Conservation (phyloP, 2,329 filamentous ascomycete species). For the Epicoccum nigrum region DNA sequence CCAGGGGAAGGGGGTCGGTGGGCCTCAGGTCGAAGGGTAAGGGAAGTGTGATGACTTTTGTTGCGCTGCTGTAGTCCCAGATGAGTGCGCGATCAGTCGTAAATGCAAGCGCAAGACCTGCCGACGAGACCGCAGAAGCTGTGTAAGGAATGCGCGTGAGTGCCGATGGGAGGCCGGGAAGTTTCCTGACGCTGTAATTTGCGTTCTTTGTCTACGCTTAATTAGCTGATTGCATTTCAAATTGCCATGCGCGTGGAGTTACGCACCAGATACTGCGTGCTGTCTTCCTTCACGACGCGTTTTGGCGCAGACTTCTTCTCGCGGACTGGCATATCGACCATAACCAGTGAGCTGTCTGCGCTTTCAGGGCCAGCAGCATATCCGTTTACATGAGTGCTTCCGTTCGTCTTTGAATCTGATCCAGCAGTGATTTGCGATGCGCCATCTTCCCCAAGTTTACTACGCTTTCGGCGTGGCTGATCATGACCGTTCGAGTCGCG, state of each 20-base stretch:
- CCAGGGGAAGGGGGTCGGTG: constrained; percentile 77
- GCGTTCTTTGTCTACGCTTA: constrained; percentile 74
- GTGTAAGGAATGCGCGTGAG: constrained; percentile 66
- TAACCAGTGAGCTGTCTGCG: constrained; percentile 36
- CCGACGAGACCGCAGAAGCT: constrained; percentile 60
- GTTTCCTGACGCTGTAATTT: constrained; percentile 83
- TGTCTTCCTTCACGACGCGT: constrained; percentile 68
- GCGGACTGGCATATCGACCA: constrained; percentile 49
- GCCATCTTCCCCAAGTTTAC: constrained; percentile 54
- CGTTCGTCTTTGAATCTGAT: constrained; percentile 43
- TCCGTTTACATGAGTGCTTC: constrained; percentile 39
- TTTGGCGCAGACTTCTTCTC: constrained; percentile 52
- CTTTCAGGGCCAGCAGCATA: constrained; percentile 36
- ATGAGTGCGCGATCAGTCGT: constrained; percentile 83
- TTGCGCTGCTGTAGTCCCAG: constrained; percentile 80
- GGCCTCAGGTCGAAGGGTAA: constrained; percentile 75
- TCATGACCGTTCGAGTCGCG: constrained; percentile 52
- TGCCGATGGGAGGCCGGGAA: constrained; percentile 80
- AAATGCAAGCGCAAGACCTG: constrained; percentile 77
- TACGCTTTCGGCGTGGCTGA: constrained; percentile 55
- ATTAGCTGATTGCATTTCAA: constrained; percentile 11
- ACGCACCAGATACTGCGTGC: constrained; percentile 69
- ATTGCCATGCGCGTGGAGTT: background rate
- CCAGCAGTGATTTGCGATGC: constrained; percentile 38
- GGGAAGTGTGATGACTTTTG: constrained; percentile 76